Conservation (phyloP, 495 filamentous ascomycete genomes). For the Penicillium soppii region DNA sequence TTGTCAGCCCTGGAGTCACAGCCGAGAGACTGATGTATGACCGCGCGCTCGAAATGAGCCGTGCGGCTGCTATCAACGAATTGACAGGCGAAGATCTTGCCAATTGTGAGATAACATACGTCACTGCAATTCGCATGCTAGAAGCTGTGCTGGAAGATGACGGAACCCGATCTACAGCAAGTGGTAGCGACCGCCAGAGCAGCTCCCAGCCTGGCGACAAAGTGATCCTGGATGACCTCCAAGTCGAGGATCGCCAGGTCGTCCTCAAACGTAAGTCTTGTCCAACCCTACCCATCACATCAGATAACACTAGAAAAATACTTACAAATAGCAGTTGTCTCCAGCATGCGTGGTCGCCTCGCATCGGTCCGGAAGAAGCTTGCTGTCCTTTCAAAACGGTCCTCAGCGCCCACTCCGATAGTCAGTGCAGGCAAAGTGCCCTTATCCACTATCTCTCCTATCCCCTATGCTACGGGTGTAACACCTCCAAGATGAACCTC, state of each 20-base stretch:
- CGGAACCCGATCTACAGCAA: constrained; percentile 44
- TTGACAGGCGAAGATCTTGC: constrained; percentile 84
- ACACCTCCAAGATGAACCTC: constrained; percentile 30
- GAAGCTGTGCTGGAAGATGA: constrained; percentile 91
- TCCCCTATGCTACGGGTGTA: constrained; percentile 28
- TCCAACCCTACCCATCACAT: background rate
- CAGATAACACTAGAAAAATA: background rate
- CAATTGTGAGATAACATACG: constrained; percentile 90
- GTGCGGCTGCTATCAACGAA: constrained; percentile 90
- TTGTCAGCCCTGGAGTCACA: constrained; percentile 73
- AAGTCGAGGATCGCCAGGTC: constrained; percentile 69
- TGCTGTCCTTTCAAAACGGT: constrained; percentile 51
- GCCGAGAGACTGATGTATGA: constrained; percentile 99
- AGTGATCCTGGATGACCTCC: constrained; percentile 54
- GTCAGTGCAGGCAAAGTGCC: constrained; percentile 28
- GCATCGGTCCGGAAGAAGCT: constrained; percentile 57
- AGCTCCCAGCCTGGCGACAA: constrained; percentile 37
- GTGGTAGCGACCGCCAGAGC: constrained; percentile 28
- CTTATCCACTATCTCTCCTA: constrained; percentile 31
- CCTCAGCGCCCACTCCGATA: constrained; percentile 38
- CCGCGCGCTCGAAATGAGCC: constrained; percentile 93
- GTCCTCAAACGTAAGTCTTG: constrained; percentile 65
- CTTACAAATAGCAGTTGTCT: constrained; percentile 52
- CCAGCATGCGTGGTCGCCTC: constrained; percentile 58
- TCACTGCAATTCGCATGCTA: constrained; percentile 88